These are phyloP conservation scores for Arthrobotrys sinensis DNA, from an alignment of 2,329 filamentous ascomycete genomes.

Conservation along the genomic window DNA sequence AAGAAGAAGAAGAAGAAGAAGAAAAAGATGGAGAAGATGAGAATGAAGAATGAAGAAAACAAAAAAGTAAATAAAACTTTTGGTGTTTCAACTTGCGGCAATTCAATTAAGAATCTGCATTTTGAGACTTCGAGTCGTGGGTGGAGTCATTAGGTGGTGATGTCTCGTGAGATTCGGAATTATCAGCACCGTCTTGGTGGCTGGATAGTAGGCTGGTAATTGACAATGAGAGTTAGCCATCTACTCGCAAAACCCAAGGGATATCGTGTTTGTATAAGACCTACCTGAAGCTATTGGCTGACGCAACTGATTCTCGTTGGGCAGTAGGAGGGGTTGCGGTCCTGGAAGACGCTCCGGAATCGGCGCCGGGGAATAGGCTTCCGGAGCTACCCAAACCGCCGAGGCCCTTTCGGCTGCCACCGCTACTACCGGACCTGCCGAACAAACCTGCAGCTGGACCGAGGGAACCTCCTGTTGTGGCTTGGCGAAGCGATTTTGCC, in stretches of 20 bases:
- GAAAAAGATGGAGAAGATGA: constrained; percentile 46
- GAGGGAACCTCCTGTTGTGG: constrained; percentile 75
- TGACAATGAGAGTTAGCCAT: neutral
- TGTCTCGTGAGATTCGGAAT: constrained; percentile 57
- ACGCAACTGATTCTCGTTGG: constrained; percentile 75
- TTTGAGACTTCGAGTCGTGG: constrained; percentile 40
- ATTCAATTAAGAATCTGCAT: constrained; percentile 36
- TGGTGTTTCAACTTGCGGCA: constrained; percentile 12
- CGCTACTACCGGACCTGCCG: constrained; percentile 89
- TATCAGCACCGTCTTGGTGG: constrained; percentile 58
- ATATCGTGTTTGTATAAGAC: constrained; percentile 65
- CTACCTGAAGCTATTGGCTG: constrained; percentile 95
- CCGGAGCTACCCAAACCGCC: constrained; percentile 79
- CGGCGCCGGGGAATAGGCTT: constrained; percentile 79
- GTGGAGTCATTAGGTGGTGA: constrained; percentile 41
- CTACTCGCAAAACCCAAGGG: constrained; percentile 64
- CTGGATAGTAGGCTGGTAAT: constrained; percentile 32
- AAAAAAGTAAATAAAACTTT: constrained; percentile 48
- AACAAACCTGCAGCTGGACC: constrained; percentile 91
- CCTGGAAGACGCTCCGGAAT: constrained; percentile 88
- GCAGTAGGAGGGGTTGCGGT: constrained; percentile 85
- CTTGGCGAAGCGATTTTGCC: constrained; percentile 77
- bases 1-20: constrained; percentile 56
- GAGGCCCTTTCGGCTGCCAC: constrained; percentile 71
- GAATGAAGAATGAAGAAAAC: constrained; percentile 44